Evolutionary conservation across 208 protist species (phyloP), one percentile per base, ranked within the genome.

Genomic region (Leishmania major): DNA sequence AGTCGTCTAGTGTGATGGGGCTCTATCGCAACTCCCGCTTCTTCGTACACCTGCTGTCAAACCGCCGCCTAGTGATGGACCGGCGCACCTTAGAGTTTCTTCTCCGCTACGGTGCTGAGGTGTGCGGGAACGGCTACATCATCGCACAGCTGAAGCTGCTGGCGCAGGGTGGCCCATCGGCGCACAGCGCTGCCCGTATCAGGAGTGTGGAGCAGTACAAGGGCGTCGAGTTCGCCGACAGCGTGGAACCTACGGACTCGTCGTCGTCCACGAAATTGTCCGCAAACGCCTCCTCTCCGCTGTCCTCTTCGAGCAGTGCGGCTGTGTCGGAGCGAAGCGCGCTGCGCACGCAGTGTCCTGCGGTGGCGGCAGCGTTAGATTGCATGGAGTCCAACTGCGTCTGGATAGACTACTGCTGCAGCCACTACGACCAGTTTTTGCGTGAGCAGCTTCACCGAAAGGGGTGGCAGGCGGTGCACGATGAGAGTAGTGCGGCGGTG

Each of bases 401-500:
- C 35, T 95, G 92, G 92, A 90, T 93, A 76, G 87, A 90, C 31
- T 95, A 95, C 82, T 92, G 86, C 82, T 87, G 85, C 76, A 87
- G 86, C 70, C 84, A 94, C 87, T 92, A 86, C 64, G 84, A 92
- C 22, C 64, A 67, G 28, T 94, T 93, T 66, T 71, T 95, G 17
- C 79, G 84, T 17, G 84, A 82, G 57, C 71, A 81, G 71, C 71
- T 77, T 13, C 59, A 73, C 59, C 40, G 59, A 35, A 45, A 81
- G 47, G 40, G 31, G 72, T 87, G 75, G 86, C 85, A 74, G 51
- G 71, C 70, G 8, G 66, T 64, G 25, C 45, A 59, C 19, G 72
- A 76, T 37, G 74, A 78, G 19, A 53, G 28, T 13, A 78, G 57
- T 37, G 75, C 79, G 5, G 80, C 85, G 3, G 67, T 75, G 79